Base-by-base conservation (phyloP, 2,329 filamentous ascomycete species). In the Neopestalotiopsis sp. region DNA sequence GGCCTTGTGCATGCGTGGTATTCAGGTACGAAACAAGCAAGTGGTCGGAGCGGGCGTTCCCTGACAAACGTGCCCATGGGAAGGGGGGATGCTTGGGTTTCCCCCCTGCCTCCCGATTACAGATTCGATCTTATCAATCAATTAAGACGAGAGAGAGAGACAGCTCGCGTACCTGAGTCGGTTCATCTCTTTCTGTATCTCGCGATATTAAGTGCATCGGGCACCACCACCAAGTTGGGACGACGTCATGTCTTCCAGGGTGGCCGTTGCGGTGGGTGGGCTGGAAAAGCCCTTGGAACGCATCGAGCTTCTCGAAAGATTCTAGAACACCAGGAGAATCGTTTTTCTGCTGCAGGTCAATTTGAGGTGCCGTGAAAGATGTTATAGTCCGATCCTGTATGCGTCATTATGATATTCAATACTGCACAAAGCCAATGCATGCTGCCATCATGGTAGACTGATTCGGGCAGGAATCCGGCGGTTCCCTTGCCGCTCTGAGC, bases 291-390 rank as follows among this genome's bases (percentile, higher is more conserved):
- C 57, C n/a, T 28, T 28, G 14, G 32, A 28, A 24, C 30, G 28
- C 13, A 45, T 24, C 34, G 61, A 64, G 61, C 61, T 64, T 64
- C 40, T 64, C 61, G 38, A 64, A 64, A 64, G 13, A 52, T 49
- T 64, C 40, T 64, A 64, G 61, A 64, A 62, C n/a, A 38, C 14
- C 24, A 28, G 57, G 24, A 59, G 57, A 59, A 59, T 12, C 10
- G 45, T 20, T 52, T 17, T 20, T 52, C 57, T 14, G 13, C 24
- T 30, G 24, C 24, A 59, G 57, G 24, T n/a, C 57, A 34, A 24
- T 59, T 34, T 62, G 30, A 62, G 28, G 32, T 62, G 32, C 59
- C 59, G 34, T 7, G 28, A 62, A 40, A 20, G 59, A 34, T 42
- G 32, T 20, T 62, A 40, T 38, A 38, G n/a, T 62, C 32, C 59